Evolutionary conservation across 2,329 filamentous ascomycete species (phyloP).

Genomic region (Coccinonectria pachysandricola): DNA sequence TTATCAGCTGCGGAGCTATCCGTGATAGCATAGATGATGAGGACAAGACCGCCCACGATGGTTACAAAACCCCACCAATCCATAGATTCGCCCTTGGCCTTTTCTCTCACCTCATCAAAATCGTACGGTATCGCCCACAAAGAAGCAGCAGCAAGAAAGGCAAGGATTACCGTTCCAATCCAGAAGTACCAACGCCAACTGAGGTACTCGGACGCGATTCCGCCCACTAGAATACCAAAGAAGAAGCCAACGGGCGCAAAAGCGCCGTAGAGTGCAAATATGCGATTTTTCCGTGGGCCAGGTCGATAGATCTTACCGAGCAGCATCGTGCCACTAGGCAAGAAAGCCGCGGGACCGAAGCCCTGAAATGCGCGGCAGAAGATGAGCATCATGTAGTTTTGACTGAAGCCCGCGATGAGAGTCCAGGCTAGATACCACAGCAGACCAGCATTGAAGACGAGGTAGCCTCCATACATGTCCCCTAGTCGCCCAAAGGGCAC

Average conservation of each 20-base stretch:
- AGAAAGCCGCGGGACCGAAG: slow-evolving; percentile 60
- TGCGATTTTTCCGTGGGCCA: slow-evolving; percentile 60
- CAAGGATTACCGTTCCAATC: slow-evolving; percentile 39
- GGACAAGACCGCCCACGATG: slow-evolving; percentile 46
- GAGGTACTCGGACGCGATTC: slow-evolving; percentile 48
- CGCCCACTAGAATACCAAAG: slow-evolving; percentile 56
- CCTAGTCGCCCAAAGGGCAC: slow-evolving; percentile 52
- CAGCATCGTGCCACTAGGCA: slow-evolving; percentile 61
- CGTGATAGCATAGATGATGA: slow-evolving; percentile 59
- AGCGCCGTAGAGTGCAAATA: slow-evolving; percentile 49
- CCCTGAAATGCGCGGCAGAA: slow-evolving; percentile 66
- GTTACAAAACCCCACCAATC: slow-evolving; percentile 49
- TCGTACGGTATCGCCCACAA: slow-evolving; percentile 28
- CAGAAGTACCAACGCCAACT: slow-evolving; percentile 63
- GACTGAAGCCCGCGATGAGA: slow-evolving; percentile 59
- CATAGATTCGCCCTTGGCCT: slow-evolving; percentile 32
- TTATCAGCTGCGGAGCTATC: slow-evolving; percentile 51
- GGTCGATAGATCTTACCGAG: slow-evolving; percentile 59
- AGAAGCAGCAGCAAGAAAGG: slow-evolving; percentile 38
- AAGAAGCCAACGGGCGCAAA: slow-evolving; percentile 50
- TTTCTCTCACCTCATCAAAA: slow-evolving; percentile 15
- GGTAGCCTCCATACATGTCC: slow-evolving; percentile 53
- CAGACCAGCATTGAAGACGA: slow-evolving; percentile 49
- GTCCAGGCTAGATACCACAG: slow-evolving; percentile 60
- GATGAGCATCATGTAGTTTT: slow-evolving; percentile 59